Evolutionary conservation across 176 grass and related monocot genomes (phyloP), one percentile per base, ranked within the genome.

Genomic region (Eremochloa ophiuroides): DNA sequence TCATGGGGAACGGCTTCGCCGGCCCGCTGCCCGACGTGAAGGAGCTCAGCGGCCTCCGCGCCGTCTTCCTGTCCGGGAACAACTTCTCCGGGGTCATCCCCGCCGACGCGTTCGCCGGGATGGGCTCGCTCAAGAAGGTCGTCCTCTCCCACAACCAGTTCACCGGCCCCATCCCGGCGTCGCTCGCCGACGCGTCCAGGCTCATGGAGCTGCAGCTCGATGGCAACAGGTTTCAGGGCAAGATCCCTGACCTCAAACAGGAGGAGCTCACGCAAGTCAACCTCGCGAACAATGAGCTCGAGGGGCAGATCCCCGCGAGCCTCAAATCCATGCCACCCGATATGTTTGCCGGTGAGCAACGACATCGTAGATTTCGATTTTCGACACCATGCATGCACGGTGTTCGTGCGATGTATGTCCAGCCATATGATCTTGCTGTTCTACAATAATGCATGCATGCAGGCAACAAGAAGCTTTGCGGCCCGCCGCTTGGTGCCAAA

Each of bases 401-500:
- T 86, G 70, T 38, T 68, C 33, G 20, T 66, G n/a, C 26, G 7
- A 47, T 1, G 22, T 37, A 53, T 15, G 29, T 23, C 40, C 25
- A 60, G 18, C 25, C 23, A 29, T 37, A 61, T 41, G 58, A 65
- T 16, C 15, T 1, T 56, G 8, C 42, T 16, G 10, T 66, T 16
- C 13, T 43, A 6, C 39, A 8, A 33, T 13, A 10, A 59, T 10
- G 0, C 34, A 27, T 56, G 37, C 30, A 6, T 90, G 28, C 69
- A 93, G 96, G 93, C 2, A 99, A 99, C 48, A 90, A 80, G n/a
- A 85, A 90, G 66, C 88, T 99, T 5, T 99, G 96, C 37, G 93
- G 96, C 17, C 80, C 59, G 4, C 87, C 89, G 22, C 69, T 99
- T 6, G 82, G 77, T 20, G 59, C 56, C 1, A 73, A 77, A 82